Percentiles rank a stretch among this genome's conserved stretches.
These are phyloP conservation scores for Macrolepiota dolichaula DNA, from an alignment of 768 basidiomycete species.

Conservation along the genomic window DNA sequence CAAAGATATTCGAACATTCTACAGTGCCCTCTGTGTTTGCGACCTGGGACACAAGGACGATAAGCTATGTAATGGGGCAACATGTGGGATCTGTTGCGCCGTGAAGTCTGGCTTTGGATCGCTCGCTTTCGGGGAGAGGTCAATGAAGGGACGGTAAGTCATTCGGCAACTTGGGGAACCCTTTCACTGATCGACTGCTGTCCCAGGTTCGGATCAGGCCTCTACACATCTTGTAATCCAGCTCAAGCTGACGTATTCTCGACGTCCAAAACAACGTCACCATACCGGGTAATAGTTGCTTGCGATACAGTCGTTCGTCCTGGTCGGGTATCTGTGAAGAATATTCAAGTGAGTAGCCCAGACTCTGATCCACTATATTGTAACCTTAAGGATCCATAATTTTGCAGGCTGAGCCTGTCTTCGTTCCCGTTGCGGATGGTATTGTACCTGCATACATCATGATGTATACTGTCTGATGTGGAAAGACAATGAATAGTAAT, in stretches of 20 bases:
- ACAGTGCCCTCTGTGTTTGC: conserved; percentile 66
- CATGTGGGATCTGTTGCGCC: conserved; percentile 64
- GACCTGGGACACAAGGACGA: conserved; percentile 56
- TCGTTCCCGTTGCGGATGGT: too few species aligned
- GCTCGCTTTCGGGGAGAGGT: conserved; percentile 52
- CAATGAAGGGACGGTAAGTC: conserved; percentile 53
- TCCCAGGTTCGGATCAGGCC: conserved; percentile 57
- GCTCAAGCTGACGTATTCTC: conserved; percentile 54
- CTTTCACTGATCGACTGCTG: conserved; percentile 1
- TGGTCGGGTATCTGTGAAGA: too few species aligned
- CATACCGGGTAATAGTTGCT: conserved; percentile 63
- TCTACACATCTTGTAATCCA: conserved; percentile 62
- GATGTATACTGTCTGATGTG: too few species aligned
- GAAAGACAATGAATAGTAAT: too few species aligned
- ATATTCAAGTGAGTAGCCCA: conserved; percentile 19
- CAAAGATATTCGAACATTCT: conserved; percentile 55
- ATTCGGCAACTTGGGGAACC: too few species aligned
- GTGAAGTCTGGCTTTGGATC: conserved; percentile 53
- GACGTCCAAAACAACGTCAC: conserved; percentile 66
- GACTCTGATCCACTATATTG: too few species aligned
- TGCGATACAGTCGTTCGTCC: conserved; percentile 50
- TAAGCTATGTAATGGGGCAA: conserved; percentile 52
- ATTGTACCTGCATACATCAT: too few species aligned
- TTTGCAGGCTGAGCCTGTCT: too few species aligned
- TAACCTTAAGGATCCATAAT: too few species aligned